Percentiles rank a stretch among this genome's conserved stretches.
These are phyloP conservation scores for Immersiporthe knoxdaviesiana DNA, from an alignment of 2,329 filamentous ascomycete genomes.

Conservation along the genomic window DNA sequence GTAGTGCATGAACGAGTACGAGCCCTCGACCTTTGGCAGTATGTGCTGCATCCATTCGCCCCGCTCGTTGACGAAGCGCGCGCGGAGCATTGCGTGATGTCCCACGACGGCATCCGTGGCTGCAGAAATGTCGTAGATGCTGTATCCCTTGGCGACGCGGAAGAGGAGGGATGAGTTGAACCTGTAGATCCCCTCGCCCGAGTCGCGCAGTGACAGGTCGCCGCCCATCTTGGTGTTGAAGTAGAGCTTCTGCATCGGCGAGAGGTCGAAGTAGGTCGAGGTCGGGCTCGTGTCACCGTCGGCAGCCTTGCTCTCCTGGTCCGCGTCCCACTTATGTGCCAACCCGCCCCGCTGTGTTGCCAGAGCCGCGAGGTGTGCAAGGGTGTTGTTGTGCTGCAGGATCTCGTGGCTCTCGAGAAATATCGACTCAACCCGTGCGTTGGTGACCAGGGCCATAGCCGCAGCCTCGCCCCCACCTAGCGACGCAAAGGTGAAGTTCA, in stretches of 20 bases:
- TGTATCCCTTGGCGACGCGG: conserved; percentile 46
- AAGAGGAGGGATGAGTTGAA: conserved; percentile 57
- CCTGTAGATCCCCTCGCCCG: conserved; percentile 44
- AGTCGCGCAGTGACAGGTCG: conserved; percentile 37
- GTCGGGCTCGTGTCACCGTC: conserved; percentile 12
- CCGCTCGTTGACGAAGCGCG: conserved; percentile 45
- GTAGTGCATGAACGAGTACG: conserved; percentile 51
- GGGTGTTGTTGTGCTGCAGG: conserved; percentile 41
- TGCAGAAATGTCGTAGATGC: conserved; percentile 49
- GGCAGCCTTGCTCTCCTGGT: conserved; percentile 36
- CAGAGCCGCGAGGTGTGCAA: conserved; percentile 44
- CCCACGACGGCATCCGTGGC: conserved; percentile 53
- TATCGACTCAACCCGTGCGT: conserved; percentile 45
- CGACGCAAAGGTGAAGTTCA: conserved; percentile 46
- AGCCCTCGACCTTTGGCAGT: conserved; percentile 43
- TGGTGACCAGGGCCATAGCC: conserved; percentile 44
- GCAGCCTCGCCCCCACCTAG: conserved; percentile 46
- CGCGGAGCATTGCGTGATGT: conserved; percentile 56
- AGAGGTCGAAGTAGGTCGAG: conserved; percentile 46
- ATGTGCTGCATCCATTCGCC: conserved; percentile 53
- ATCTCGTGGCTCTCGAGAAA: conserved; percentile 43
- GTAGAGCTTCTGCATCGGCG: conserved; percentile 58
- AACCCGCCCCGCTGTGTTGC: conserved; percentile 40
- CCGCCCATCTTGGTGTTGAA: conserved; percentile 52
- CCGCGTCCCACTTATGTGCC: conserved; percentile 39